These are phyloP conservation scores for Aspergillus sp. DNA, from an alignment of 2,329 filamentous ascomycete genomes.

Conservation along the genomic window DNA sequence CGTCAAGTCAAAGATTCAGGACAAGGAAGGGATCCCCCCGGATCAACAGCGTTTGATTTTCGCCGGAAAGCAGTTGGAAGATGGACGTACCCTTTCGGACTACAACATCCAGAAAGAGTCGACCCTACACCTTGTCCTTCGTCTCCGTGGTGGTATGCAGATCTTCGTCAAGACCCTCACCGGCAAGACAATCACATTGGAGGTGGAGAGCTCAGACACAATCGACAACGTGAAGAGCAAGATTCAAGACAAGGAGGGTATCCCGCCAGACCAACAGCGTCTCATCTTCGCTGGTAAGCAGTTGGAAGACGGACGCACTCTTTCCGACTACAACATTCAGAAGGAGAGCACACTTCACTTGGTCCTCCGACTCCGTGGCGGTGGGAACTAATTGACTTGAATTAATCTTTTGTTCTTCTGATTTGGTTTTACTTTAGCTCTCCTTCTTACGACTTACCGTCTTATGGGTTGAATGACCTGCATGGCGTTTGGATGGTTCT, in stretches of 20 bases:
- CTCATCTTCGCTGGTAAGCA: conserved; percentile 65
- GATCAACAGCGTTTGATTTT: conserved; percentile 94
- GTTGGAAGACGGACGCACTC: conserved; percentile 44
- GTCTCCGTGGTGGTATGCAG: conserved; percentile 75
- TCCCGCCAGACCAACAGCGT: conserved; percentile 62
- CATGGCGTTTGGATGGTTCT: conserved; percentile 32
- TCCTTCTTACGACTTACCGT: conserved; percentile 13
- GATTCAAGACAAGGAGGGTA: conserved; percentile 76
- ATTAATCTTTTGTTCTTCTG: conserved; percentile 2
- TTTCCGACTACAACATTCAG: conserved; percentile 49
- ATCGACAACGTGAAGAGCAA: conserved; percentile 65
- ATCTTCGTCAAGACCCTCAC: conserved; percentile 81
- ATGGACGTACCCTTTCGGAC: conserved; percentile 81
- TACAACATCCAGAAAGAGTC: conserved; percentile 97
- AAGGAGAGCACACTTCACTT: conserved; percentile 59
- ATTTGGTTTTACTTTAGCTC: conserved; percentile 9
- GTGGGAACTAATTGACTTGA: conserved; percentile 32
- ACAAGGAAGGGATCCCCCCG: conserved; percentile 77
- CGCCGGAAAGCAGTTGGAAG: conserved; percentile 86
- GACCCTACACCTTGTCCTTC: conserved; percentile 71
- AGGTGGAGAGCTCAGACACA: conserved; percentile 60
- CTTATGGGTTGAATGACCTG: conserved; percentile 23
- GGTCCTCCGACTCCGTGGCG: conserved; percentile 43
- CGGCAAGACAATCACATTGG: conserved; percentile 61
- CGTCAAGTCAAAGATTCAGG: conserved; percentile 82